Percentiles rank a stretch among this genome's conserved stretches.
Conservation (phyloP, 352 stramenopile genomes). For the Globisporangium viniferum region DNA sequence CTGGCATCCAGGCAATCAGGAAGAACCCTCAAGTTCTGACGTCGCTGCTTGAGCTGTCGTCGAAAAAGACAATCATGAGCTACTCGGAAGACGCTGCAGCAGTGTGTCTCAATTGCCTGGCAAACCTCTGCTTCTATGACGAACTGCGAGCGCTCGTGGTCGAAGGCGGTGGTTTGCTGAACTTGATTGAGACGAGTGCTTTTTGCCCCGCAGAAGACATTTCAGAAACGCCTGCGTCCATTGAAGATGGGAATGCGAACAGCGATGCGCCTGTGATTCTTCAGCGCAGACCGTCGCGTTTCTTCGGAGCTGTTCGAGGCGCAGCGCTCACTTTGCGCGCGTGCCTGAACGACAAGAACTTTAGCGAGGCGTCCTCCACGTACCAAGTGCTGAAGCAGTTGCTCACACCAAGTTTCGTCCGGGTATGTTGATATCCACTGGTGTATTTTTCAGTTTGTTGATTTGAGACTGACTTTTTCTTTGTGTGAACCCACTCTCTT, state of each 20-base stretch:
- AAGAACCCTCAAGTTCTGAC: conserved; percentile 59
- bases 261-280: conserved; percentile 18
- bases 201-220: conserved; percentile 63
- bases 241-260: conserved; percentile 23
- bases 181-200: conserved; percentile 58
- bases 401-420: conserved; percentile 73
- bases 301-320: conserved; percentile 49
- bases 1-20: conserved; percentile 46
- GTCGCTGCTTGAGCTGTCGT: conserved; percentile 56
- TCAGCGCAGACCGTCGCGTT: conserved; percentile 35
- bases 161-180: conserved; percentile 58
- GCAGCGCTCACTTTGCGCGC: conserved; percentile 55
- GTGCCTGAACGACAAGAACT: conserved; percentile 47
- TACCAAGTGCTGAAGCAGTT: conserved; percentile 73
- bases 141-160: conserved; percentile 54
- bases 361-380: conserved; percentile 26
- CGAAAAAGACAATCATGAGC: conserved; percentile 50
- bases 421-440: conserved; percentile 31
- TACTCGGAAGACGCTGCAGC: conserved; percentile 57
- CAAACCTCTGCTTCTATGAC: conserved; percentile 58
- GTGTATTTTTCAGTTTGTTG: neutral
- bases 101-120: conserved; percentile 60
- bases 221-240: conserved; percentile 16
- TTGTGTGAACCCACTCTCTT: conserved; percentile 1
- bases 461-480: neutral